phyloP scores from a whole-genome alignment of 768 basidiomycete genomes.

The Sutorius australiensis region DNA sequence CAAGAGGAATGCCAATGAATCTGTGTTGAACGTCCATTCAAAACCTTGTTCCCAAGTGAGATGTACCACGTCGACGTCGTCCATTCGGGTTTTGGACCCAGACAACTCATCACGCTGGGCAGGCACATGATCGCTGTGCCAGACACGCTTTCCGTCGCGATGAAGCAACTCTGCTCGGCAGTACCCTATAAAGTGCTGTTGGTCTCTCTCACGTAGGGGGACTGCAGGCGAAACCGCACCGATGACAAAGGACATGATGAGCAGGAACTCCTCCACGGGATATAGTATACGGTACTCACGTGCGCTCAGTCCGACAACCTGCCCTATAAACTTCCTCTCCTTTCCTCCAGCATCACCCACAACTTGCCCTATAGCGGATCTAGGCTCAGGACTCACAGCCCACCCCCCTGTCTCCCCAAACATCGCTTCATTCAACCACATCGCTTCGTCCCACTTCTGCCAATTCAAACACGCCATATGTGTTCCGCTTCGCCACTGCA shows the following conservation, averaged over 20 bases:
- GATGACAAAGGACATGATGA: background rate
- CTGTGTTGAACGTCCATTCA: constrained; percentile 48
- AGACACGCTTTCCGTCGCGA: constrained; percentile 35
- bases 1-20: constrained; percentile 54
- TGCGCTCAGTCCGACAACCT: constrained; percentile 44
- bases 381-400: constrained; percentile 44
- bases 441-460: constrained; percentile 56
- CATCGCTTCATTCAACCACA: constrained; percentile 63
- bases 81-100: background rate
- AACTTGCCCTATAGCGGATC: constrained; percentile 15
- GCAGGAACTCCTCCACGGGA: background rate
- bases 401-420: constrained; percentile 55
- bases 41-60: constrained; percentile 41
- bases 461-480: constrained; percentile 60
- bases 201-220: constrained; percentile 40
- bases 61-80: constrained; percentile 27
- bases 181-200: constrained; percentile 38
- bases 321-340: constrained; percentile 25
- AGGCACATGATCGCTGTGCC: constrained; percentile 42
- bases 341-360: background rate
- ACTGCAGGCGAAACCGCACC: constrained; percentile 29
- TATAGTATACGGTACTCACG: constrained; percentile 29
- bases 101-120: constrained; percentile 26
- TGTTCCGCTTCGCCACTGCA: constrained; percentile 54
- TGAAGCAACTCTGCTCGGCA: constrained; percentile 46